Base-by-base conservation (phyloP, 163 green algal species). In the Chlamydomonas reinhardtii region DNA sequence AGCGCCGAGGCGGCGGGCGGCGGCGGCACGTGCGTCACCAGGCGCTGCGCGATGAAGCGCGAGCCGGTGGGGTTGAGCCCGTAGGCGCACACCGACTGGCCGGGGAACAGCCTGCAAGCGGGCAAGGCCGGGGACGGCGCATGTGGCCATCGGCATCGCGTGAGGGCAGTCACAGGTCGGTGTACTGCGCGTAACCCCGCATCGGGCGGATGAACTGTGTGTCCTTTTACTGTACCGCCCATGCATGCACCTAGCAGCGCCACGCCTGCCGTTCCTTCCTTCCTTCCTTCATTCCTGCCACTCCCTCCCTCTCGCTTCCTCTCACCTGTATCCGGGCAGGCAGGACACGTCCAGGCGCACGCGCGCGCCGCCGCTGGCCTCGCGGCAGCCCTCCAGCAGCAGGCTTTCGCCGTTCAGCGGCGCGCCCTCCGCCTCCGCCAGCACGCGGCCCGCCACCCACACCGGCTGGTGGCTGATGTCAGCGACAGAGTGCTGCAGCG, bases 51-150 rank as follows among this genome's bases (percentile, higher is more conserved):
- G 9, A 97, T 82, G 74, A 98, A 93, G 78, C 85, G 91, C n/a
- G 78, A 72, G 19, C 96, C 96, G 31, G 80, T 93, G 14, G 96
- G 95, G 90, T 97, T 98, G 73, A 92, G 85, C 24, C 96, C 96
- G 25, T 86, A 84, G 54, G 96, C 91, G 24, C 74, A 92, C 27
- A 96, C 88, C 2, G 93, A 86, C 90, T 93, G 90, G 54, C 86
- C 86, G 17, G 86, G 86, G 68, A 87, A 90, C 29, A 90, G 31
- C 72, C 86, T 82, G 77, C 4, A 14, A 8, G 8, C 39, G 39
- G n/a, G n/a, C n/a, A n/a, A n/a, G n/a, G n/a, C n/a, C n/a, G n/a
- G n/a, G n/a, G n/a, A n/a, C n/a, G n/a, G n/a, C n/a, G n/a, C n/a
- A n/a, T n/a, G n/a, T n/a, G n/a, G n/a, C n/a, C n/a, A n/a, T n/a